A percentile compares a stretch with the other conserved stretches of the same genome.
Conservation (phyloP, 1,284 basidiomycete genomes). For the Phenoliferia sp. region DNA sequence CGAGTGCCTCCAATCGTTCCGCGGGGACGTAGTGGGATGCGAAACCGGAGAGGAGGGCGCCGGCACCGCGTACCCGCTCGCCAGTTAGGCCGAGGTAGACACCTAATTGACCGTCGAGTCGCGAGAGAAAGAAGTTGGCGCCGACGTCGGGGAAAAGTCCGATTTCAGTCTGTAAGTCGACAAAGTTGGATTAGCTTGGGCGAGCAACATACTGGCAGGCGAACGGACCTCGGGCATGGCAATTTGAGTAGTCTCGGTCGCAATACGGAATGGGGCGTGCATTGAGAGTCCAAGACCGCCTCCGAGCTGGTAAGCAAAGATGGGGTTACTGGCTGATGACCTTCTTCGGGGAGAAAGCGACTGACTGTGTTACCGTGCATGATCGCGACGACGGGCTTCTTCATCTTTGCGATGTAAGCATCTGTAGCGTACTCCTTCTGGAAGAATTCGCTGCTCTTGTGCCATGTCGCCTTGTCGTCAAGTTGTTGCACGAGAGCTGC, state of each 20-base stretch:
- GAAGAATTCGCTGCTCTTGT: conserved; percentile 76
- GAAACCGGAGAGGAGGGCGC: conserved; percentile 75
- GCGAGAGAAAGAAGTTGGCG: conserved; percentile 79
- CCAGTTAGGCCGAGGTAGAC: conserved; percentile 91
- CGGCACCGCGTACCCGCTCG: conserved; percentile 64
- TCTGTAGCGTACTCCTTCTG: conserved; percentile 90
- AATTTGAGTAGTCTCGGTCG: conserved; percentile 85
- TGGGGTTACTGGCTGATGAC: not conserved
- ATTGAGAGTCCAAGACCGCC: conserved; percentile 88
- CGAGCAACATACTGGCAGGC: too few relatives aligned
- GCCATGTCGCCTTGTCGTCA: conserved; percentile 39
- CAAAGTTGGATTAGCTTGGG: not conserved
- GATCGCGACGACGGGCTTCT: conserved; percentile 82
- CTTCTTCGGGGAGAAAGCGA: conserved; percentile 32
- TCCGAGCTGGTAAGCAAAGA: conserved; percentile 61
- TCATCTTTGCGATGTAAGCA: conserved; percentile 70
- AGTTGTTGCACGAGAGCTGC: conserved; percentile 33
- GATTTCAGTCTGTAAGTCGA: conserved; percentile 34
- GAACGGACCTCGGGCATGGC: conserved; percentile 79
- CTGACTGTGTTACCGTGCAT: conserved; percentile 90
- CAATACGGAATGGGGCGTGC: conserved; percentile 86
- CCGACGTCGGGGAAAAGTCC: conserved; percentile 80
- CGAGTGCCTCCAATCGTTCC: conserved; percentile 62
- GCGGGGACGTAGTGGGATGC: conserved; percentile 86
- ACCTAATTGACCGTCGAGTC: conserved; percentile 85